Conservation (phyloP, 257 asterid species). For the Solanum dulcamara region DNA sequence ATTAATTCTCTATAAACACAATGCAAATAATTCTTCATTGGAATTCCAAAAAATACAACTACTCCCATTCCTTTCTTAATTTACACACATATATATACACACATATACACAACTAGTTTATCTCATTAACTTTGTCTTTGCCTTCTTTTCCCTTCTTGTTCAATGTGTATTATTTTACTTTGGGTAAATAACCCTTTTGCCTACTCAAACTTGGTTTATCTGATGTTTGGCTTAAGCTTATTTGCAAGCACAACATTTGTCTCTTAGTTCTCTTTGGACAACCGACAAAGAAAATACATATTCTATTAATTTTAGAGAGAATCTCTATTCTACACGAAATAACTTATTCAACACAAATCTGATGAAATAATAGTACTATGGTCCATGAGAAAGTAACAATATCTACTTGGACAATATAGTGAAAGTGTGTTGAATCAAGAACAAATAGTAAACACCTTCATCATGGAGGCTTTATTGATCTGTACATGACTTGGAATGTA, state of each 20-base stretch:
- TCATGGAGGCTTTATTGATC: background rate
- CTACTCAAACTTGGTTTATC: background rate
- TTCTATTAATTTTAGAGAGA: background rate
- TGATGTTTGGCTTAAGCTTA: background rate
- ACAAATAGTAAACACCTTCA: background rate
- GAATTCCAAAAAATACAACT: conserved; percentile 11
- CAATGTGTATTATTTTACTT: background rate
- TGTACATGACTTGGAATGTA: background rate
- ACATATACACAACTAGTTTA: background rate
- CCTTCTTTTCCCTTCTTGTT: background rate
- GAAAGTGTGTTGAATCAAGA: background rate
- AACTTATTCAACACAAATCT: background rate
- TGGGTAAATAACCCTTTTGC: background rate
- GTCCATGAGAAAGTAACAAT: background rate
- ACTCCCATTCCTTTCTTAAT: background rate
- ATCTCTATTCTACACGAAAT: background rate
- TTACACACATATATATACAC: background rate
- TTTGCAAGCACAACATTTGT: background rate
- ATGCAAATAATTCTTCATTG: conserved; percentile 23
- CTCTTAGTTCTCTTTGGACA: background rate
- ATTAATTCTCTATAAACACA: background rate
- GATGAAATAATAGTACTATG: background rate
- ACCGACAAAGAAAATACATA: background rate
- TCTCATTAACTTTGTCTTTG: background rate
- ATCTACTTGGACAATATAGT: background rate